These are phyloP conservation scores for Linum tenue DNA, from an alignment of 345 rosid genomes.

Conservation along the genomic window DNA sequence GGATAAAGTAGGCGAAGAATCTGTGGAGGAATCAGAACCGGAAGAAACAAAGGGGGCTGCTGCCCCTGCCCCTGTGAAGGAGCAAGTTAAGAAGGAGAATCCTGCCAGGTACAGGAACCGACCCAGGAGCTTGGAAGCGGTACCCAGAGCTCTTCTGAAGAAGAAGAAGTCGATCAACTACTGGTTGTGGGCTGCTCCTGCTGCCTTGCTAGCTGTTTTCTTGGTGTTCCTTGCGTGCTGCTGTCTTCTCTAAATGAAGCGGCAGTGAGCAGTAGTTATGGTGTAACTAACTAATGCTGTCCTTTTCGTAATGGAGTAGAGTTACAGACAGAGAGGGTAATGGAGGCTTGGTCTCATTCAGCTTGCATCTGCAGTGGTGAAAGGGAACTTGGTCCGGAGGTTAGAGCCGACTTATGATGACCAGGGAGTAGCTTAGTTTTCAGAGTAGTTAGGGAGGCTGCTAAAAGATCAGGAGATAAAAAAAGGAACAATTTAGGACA, in stretches of 20 bases:
- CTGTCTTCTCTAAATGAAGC: constrained; percentile 29
- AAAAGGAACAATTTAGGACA: too few relatives aligned
- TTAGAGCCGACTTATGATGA: too few relatives aligned
- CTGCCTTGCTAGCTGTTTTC: constrained; percentile 37
- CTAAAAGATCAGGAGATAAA: too few relatives aligned
- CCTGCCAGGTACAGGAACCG: constrained; percentile 42
- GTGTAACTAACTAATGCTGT: neutral
- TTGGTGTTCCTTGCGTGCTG: constrained; percentile 39
- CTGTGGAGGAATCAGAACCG: constrained; percentile 38
- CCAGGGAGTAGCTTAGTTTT: too few relatives aligned
- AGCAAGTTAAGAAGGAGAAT: constrained; percentile 38
- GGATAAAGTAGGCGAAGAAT: constrained; percentile 42
- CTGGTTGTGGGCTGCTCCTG: constrained; percentile 61
- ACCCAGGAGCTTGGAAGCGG: constrained; percentile 39
- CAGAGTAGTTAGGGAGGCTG: too few relatives aligned
- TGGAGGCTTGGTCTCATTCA: too few relatives aligned
- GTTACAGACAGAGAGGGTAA: too few relatives aligned
- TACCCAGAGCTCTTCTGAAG: constrained; percentile 65
- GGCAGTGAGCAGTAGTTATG: neutral
- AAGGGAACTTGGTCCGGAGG: too few relatives aligned
- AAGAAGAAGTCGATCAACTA: constrained; percentile 63
- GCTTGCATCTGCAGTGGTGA: too few relatives aligned
- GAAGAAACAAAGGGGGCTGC: constrained; percentile 29
- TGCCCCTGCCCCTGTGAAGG: constrained; percentile 29
- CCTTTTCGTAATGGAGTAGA: too few relatives aligned